Percentiles rank a stretch among this genome's conserved stretches.
Evolutionary conservation across 805 yeast genomes (phyloP).

Genomic region (Barnettozyma wickerhamii): DNA sequence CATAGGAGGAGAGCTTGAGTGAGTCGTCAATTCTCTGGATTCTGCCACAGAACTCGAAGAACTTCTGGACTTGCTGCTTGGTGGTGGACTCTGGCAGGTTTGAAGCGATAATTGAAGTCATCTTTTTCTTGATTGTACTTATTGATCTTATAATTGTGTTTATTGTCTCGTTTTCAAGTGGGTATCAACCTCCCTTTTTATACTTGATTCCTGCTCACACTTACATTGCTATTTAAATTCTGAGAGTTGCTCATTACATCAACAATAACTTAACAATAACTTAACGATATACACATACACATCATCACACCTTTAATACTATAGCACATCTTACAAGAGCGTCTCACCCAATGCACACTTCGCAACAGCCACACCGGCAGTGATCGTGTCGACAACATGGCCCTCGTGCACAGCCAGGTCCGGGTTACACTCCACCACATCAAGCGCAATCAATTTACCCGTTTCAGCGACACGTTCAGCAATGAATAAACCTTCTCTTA

Average conservation of each 20-base stretch:
- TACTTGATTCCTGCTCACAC: no score
- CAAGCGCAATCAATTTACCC: conserved; percentile 84
- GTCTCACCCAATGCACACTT: conserved; percentile 96
- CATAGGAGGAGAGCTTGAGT: conserved; percentile 7
- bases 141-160: no score
- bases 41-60: conserved; percentile 74
- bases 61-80: conserved; percentile 30
- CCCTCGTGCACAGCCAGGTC: conserved; percentile 71
- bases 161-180: no score
- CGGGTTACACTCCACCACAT: conserved; percentile 93
- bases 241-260: no score
- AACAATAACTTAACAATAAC: neutral
- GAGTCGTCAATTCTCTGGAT: conserved; percentile 26
- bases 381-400: conserved; percentile 78
- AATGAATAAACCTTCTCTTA: conserved; percentile 89
- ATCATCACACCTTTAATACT: conserved; percentile 14
- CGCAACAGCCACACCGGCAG: conserved; percentile 86
- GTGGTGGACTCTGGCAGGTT: conserved; percentile 7
- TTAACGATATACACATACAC: conserved; percentile 7
- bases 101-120: conserved; percentile 7
- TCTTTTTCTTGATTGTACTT: conserved; percentile 14
- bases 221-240: no score
- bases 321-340: conserved; percentile 30
- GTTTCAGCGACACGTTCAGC: conserved; percentile 91
- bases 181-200: conserved; percentile 14